Evolutionary conservation across 805 yeast species (phyloP).

Genomic region (Candida sithepensis): DNA sequence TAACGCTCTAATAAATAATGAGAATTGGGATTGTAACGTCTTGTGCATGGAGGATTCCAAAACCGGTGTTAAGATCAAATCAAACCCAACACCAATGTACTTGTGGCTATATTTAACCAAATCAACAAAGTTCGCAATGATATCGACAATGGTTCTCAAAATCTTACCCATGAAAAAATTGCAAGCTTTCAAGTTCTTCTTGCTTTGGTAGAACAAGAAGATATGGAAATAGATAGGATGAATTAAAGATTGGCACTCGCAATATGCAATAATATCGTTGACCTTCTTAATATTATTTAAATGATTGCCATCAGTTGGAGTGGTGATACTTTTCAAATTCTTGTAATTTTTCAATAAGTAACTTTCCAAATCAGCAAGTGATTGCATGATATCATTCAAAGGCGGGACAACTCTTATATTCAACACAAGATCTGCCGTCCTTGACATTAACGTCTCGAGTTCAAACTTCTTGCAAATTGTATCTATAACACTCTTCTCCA

Average conservation of each 20-base stretch:
- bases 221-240: constrained; percentile 40
- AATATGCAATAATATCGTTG: constrained; percentile 19
- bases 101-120: constrained; percentile 29
- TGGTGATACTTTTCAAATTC: constrained; percentile 23
- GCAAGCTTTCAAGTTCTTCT: constrained; percentile 32
- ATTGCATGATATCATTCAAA: constrained; percentile 34
- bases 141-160: constrained; percentile 27
- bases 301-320: constrained; percentile 20
- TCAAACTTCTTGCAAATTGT: constrained; percentile 30
- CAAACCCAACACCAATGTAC: constrained; percentile 35
- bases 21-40: constrained; percentile 28
- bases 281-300: constrained; percentile 22
- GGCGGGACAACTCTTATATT: constrained; percentile 38
- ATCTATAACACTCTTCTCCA: constrained; percentile 41
- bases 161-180: constrained; percentile 37
- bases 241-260: constrained; percentile 31
- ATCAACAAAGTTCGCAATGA: constrained; percentile 36
- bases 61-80: constrained; percentile 35
- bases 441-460: constrained; percentile 29
- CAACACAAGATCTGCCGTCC: constrained; percentile 36
- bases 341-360: constrained; percentile 32
- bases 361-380: constrained; percentile 36
- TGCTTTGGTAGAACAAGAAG: constrained; percentile 36
- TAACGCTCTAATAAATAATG: constrained; percentile 28
- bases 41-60: constrained; percentile 38